phyloP scores from a whole-genome alignment of 2,329 filamentous ascomycete species.

The Herpotrichia juniperi region DNA sequence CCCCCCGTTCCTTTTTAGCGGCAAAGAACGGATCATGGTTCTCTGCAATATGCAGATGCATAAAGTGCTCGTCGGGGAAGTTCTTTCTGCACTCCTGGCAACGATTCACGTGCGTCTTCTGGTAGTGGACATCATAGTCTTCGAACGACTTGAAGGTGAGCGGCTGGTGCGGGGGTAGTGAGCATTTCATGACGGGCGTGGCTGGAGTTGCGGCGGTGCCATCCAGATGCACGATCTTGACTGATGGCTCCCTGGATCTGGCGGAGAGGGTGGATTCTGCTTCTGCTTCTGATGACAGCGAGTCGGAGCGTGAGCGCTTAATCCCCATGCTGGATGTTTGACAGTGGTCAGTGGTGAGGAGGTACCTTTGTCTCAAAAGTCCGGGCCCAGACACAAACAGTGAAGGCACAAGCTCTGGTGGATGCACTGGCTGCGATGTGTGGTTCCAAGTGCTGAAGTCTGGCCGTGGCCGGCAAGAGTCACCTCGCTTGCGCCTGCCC shows the following conservation, averaged over 20 bases:
- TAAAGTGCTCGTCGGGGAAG: slow-evolving; percentile 81
- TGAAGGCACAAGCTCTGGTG: background rate
- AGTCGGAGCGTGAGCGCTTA: slow-evolving; percentile 65
- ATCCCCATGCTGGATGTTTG: slow-evolving; percentile 53
- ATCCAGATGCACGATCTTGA: slow-evolving; percentile 64
- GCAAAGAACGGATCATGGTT: slow-evolving; percentile 83
- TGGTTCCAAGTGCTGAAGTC: too few relatives aligned
- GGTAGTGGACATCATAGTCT: slow-evolving; percentile 88
- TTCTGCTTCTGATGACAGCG: slow-evolving; percentile 50
- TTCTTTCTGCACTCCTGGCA: slow-evolving; percentile 86
- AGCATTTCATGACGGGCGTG: slow-evolving; percentile 72
- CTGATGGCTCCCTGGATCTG: too few relatives aligned
- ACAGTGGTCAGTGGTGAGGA: slow-evolving; percentile 18
- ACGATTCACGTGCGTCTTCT: slow-evolving; percentile 78
- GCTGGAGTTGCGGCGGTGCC: slow-evolving; percentile 19
- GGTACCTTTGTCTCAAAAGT: slow-evolving; percentile 33
- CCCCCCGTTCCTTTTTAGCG: slow-evolving; percentile 76
- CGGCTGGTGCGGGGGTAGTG: slow-evolving; percentile 78
- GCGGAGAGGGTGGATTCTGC: slow-evolving; percentile 37
- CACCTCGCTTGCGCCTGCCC: background rate
- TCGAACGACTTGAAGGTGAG: slow-evolving; percentile 75
- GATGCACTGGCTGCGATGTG: background rate
- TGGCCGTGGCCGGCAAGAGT: too few relatives aligned
- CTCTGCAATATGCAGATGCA: slow-evolving; percentile 87
- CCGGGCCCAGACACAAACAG: background rate